These are phyloP conservation scores for Trichaptum fuscoviolaceum DNA, from an alignment of 768 basidiomycete species.

Conservation along the genomic window DNA sequence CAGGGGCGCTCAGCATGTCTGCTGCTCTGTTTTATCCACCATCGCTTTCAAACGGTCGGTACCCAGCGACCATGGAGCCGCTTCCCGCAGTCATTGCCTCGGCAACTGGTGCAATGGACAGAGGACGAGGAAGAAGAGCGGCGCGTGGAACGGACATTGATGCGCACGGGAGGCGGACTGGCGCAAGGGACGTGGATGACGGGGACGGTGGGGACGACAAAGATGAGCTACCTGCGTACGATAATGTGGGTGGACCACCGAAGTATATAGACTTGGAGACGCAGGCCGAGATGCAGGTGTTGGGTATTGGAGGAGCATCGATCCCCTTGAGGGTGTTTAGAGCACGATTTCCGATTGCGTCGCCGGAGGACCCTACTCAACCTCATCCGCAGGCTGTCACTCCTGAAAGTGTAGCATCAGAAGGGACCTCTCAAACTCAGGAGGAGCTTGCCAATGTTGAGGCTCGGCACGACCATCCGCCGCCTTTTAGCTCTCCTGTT, in stretches of 20 bases:
- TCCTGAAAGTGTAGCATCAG: neutral
- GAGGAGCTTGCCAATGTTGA: neutral
- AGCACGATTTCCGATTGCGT: neutral
- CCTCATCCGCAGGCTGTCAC: neutral
- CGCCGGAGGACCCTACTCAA: neutral
- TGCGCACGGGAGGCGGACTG: conserved; percentile 33
- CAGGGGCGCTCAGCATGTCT: neutral
- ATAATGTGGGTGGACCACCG: conserved; percentile 39
- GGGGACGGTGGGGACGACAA: conserved; percentile 30
- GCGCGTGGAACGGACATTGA: conserved; percentile 35
- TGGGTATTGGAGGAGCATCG: neutral
- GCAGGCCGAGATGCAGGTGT: neutral
- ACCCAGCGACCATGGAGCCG: neutral
- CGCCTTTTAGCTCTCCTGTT: neutral
- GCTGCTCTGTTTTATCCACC: neutral
- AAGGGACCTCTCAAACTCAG: neutral
- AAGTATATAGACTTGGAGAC: conserved; percentile 30
- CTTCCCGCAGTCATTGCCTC: neutral
- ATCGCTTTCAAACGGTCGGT: neutral
- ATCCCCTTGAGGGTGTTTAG: neutral
- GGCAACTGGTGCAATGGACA: neutral
- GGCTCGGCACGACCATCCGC: neutral
- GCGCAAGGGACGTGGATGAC: conserved; percentile 25
- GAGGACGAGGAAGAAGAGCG: conserved; percentile 17
- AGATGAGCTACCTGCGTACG: conserved; percentile 44